Conservation (phyloP, 441 rosid species). For the Mallotus repandus region DNA sequence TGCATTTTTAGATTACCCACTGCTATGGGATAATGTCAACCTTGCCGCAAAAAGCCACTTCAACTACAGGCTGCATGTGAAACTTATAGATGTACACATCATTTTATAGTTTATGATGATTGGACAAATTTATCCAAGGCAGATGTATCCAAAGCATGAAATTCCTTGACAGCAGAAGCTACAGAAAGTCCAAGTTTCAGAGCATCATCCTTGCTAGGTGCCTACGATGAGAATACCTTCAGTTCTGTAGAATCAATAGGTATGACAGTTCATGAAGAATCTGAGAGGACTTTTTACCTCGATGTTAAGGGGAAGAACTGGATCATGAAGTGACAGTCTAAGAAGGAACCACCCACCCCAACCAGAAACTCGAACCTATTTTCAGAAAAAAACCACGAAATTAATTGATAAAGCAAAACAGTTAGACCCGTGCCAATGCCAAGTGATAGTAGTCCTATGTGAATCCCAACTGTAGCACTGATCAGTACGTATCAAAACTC, state of each 20-base stretch:
- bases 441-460: too few species aligned
- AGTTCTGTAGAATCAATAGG: constrained; percentile 5
- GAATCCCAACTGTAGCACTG: background rate
- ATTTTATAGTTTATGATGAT: constrained; percentile 25
- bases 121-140: constrained; percentile 67
- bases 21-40: background rate
- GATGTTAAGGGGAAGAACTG: constrained; percentile 97
- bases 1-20: constrained; percentile 12
- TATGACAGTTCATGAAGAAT: constrained; percentile 5
- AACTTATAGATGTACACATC: background rate
- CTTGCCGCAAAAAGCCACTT: background rate
- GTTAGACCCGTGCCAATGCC: background rate
- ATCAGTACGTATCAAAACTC: constrained; percentile 34
- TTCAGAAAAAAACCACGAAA: background rate
- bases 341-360: constrained; percentile 98
- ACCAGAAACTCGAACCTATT: constrained; percentile 86
- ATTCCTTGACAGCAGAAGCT: constrained; percentile 63
- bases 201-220: constrained; percentile 72
- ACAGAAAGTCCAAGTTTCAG: constrained; percentile 71
- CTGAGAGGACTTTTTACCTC: constrained; percentile 52
- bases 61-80: background rate
- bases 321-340: constrained; percentile 96
- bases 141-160: constrained; percentile 76
- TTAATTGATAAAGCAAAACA: background rate
- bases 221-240: constrained; percentile 35